A percentile compares a stretch with the other conserved stretches of the same genome.
Conservation (phyloP, 768 basidiomycete species). For the Suillus alpinus region DNA sequence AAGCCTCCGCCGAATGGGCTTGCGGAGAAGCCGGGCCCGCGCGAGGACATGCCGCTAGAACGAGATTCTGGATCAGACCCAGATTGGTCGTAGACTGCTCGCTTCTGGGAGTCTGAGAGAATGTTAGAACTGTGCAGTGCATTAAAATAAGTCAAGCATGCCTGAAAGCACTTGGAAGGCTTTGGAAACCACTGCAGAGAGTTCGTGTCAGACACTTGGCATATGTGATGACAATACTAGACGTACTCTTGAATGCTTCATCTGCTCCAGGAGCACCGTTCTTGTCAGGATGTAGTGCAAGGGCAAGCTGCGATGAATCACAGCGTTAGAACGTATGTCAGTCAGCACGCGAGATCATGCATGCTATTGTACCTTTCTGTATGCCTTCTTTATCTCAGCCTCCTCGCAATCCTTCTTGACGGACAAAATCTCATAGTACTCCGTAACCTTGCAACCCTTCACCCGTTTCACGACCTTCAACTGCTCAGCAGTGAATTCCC, state of each 20-base stretch:
- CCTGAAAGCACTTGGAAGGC: conserved; percentile 94
- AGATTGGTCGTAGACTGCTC: conserved; percentile 79
- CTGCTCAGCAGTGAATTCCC: conserved; percentile 88
- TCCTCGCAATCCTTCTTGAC: conserved; percentile 82
- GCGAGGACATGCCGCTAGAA: conserved; percentile 63
- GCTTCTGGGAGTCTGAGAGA: conserved; percentile 75
- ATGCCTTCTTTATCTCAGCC: conserved; percentile 87
- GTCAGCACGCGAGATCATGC: conserved; percentile 4
- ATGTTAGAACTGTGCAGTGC: neutral
- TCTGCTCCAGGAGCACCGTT: conserved; percentile 98
- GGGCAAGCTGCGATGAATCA: conserved; percentile 57
- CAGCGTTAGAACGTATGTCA: conserved; percentile 8
- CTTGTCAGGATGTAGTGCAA: conserved; percentile 89
- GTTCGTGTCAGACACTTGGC: conserved; percentile 7
- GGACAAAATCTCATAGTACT: conserved; percentile 90
- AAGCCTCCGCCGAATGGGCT: conserved; percentile 54
- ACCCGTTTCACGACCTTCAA: conserved; percentile 81
- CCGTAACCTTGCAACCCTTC: conserved; percentile 78
- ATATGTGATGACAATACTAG: neutral
- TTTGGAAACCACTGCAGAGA: conserved; percentile 84
- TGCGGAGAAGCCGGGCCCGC: conserved; percentile 47
- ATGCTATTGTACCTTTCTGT: conserved; percentile 73
- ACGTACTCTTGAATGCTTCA: conserved; percentile 94
- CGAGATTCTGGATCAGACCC: conserved; percentile 90
- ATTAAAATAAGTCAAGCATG: conserved; percentile 18